These are phyloP conservation scores for Colletotrichum noveboracense DNA, from an alignment of 2,329 filamentous ascomycete genomes.

Conservation along the genomic window DNA sequence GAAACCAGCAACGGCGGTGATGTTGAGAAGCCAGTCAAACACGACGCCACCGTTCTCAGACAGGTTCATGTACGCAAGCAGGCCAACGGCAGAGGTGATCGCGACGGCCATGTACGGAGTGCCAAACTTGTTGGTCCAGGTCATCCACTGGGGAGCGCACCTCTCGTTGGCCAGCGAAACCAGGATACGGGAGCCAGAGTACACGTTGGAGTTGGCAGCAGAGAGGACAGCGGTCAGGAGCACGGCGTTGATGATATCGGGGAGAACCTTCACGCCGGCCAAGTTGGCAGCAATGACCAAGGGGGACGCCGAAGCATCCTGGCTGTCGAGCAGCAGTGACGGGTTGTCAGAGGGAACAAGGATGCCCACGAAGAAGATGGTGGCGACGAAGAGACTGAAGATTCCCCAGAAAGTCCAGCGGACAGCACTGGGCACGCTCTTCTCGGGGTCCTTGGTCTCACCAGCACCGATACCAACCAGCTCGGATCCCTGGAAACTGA, in stretches of 20 bases:
- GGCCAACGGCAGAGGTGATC: slow-evolving; percentile 61
- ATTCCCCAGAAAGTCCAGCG: slow-evolving; percentile 79
- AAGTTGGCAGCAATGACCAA: slow-evolving; percentile 65
- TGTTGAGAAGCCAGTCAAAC: slow-evolving; percentile 77
- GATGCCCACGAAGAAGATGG: slow-evolving; percentile 74
- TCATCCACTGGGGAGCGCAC: slow-evolving; percentile 66
- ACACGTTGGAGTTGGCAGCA: slow-evolving; percentile 79
- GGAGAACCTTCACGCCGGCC: slow-evolving; percentile 68
- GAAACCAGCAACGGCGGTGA: slow-evolving; percentile 71
- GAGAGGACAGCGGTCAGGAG: slow-evolving; percentile 80
- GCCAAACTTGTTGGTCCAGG: slow-evolving; percentile 63
- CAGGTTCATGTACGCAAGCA: slow-evolving; percentile 72
- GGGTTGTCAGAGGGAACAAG: slow-evolving; percentile 68
- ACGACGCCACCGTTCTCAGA: slow-evolving; percentile 62
- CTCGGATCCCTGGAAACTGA: slow-evolving; percentile 76
- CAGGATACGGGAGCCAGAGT: slow-evolving; percentile 73
- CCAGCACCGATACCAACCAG: slow-evolving; percentile 80
- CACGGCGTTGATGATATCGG: slow-evolving; percentile 77
- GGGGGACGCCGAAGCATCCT: slow-evolving; percentile 69
- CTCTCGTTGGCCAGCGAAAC: slow-evolving; percentile 69
- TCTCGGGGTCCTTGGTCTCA: slow-evolving; percentile 75
- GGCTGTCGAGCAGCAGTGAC: slow-evolving; percentile 54
- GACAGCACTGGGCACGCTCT: slow-evolving; percentile 75
- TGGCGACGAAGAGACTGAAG: slow-evolving; percentile 69
- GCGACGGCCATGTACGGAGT: slow-evolving; percentile 68